These are phyloP conservation scores for Vitis hybrid DNA, from an alignment of 177 flowering plant species.

Conservation along the genomic window DNA sequence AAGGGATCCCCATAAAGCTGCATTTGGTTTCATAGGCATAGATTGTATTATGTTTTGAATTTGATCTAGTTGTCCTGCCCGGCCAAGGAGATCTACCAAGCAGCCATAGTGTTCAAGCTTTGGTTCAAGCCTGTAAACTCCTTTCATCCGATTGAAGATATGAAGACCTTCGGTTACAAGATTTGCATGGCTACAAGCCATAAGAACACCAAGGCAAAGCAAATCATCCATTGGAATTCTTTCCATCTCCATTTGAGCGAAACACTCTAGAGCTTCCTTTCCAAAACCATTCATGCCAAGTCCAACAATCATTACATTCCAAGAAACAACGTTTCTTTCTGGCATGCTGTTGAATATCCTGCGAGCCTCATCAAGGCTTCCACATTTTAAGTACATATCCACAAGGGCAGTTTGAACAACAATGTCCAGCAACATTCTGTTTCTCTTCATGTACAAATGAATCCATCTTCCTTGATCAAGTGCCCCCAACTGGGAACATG, in stretches of 20 bases:
- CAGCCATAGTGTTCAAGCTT: conserved; percentile 44
- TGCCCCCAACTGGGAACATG: conserved; percentile 35
- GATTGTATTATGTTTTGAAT: conserved; percentile 25
- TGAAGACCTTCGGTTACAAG: conserved; percentile 27
- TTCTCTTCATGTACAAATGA: conserved; percentile 28
- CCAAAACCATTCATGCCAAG: conserved; percentile 32
- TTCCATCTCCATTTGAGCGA: conserved; percentile 25
- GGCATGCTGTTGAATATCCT: conserved; percentile 22
- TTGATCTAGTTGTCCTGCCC: conserved; percentile 30
- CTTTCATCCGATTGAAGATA: conserved; percentile 27
- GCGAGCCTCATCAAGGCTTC: conserved; percentile 26
- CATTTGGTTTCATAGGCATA: conserved; percentile 29
- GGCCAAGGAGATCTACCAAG: conserved; percentile 37
- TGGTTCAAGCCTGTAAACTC: conserved; percentile 21
- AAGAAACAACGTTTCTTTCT: conserved; percentile 24
- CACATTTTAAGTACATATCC: conserved; percentile 46
- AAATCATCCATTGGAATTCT: conserved; percentile 27
- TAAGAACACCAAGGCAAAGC: conserved; percentile 28
- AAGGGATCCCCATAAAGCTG: conserved; percentile 34
- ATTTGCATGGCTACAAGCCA: conserved; percentile 41
- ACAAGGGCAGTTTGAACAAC: conserved; percentile 34
- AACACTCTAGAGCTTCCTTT: conserved; percentile 26
- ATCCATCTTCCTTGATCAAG: conserved; percentile 41
- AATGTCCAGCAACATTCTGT: conserved; percentile 20
- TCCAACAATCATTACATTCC: conserved; percentile 39